Evolutionary conservation across 1,139 yeast genomes (phyloP), one percentile per base, ranked within the genome.

Genomic region (Hyphopichia buzzinii): DNA sequence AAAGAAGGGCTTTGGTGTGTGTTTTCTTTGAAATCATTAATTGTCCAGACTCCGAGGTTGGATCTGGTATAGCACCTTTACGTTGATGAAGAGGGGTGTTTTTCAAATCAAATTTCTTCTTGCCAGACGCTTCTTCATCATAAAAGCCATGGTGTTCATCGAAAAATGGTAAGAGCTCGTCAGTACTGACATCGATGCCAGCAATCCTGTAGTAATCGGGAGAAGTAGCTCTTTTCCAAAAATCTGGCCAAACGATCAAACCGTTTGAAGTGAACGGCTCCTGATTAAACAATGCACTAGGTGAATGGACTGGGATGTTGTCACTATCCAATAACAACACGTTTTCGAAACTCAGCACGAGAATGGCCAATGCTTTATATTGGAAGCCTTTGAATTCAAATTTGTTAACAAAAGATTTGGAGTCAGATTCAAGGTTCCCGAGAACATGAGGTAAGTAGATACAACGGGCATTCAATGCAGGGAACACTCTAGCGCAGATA

Each of bases 21-120:
- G 75, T 67, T 22, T 65, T 62, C 55, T 87, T 87, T 39, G 81
- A 74, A 19, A 86, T 69, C 73, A 84, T 68, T 38, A 88, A 54
- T 59, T 87, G 95, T 3, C 96, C 96, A 8, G 90, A 81, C 56
- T 88, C 96, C 3, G 85, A 78, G 3, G 88, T 75, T 16, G 85
- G 86, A 49, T 84, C 94, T 2, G 95, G 95, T 30, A 87, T 75
- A 5, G 90, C 73, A 3, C 87, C 87, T 40, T 69, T 63, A 34
- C 81, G 65, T 49, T 83, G 87, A 50, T 84, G 90, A 46, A 79
- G 68, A 15, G 90, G 86, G 2, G 75, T 64, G 14, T 65, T 43
- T 15, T 47, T 35, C 22, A 44, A 35, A 10, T 46, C 42, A 5
- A 39, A 30, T n/a, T 38, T 32, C 5, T 41, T 24, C 17, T 39